These are phyloP conservation scores for Populus davidiana DNA, from an alignment of 345 rosid genomes.

Conservation along the genomic window DNA sequence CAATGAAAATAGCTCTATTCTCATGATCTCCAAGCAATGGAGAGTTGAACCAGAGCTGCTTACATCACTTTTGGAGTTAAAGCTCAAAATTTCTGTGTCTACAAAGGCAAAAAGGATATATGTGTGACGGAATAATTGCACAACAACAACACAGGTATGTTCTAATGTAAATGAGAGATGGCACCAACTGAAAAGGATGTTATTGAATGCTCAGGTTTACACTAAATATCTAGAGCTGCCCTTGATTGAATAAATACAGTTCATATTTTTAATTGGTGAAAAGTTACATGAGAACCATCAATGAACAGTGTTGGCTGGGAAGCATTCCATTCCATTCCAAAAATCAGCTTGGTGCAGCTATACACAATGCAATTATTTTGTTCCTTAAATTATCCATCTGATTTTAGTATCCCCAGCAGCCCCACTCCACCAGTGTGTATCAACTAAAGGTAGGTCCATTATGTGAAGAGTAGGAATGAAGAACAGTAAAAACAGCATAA, in stretches of 20 bases:
- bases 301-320: background rate
- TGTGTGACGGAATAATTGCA: slow-evolving; percentile 6
- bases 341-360: background rate
- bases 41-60: slow-evolving; percentile 47
- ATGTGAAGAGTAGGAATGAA: background rate
- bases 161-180: background rate
- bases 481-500: background rate
- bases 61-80: slow-evolving; percentile 41
- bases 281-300: background rate
- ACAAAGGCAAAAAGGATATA: slow-evolving; percentile 19
- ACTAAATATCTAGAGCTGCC: background rate
- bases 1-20: slow-evolving; percentile 75
- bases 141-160: background rate
- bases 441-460: background rate
- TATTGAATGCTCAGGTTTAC: background rate
- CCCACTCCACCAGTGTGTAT: background rate
- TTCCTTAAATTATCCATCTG: background rate
- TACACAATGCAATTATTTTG: background rate
- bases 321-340: background rate
- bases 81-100: slow-evolving; percentile 56
- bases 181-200: background rate
- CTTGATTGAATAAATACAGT: background rate
- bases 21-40: slow-evolving; percentile 72
- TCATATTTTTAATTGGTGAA: background rate
- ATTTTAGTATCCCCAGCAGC: background rate